Conservation (phyloP, 164 flowering plant species). For the Macadamia integrifolia region DNA sequence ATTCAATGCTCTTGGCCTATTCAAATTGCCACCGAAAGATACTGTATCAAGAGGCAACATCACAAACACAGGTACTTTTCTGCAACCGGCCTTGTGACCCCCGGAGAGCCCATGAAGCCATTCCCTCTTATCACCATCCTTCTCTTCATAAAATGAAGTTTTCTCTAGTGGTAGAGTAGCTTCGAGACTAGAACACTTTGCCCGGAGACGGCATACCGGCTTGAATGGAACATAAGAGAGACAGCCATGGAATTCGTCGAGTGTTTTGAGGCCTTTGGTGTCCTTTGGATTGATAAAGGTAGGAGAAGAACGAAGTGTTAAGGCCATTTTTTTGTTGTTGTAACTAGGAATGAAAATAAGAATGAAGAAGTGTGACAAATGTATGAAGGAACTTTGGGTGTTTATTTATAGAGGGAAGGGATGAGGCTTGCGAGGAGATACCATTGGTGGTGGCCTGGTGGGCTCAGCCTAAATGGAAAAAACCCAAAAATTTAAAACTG, state of each 20-base stretch:
- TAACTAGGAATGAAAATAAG: not conserved
- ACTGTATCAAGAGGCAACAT: slow-evolving; percentile 92
- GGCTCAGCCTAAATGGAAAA: slow-evolving; percentile 33
- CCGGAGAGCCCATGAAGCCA: slow-evolving; percentile 35
- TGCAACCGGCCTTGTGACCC: slow-evolving; percentile 1
- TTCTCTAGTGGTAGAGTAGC: slow-evolving; percentile 15
- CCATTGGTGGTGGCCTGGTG: too few relatives aligned
- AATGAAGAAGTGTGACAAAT: slow-evolving; percentile 13
- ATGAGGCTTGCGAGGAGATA: too few relatives aligned
- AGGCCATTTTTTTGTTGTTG: slow-evolving; percentile 39
- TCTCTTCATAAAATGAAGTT: slow-evolving; percentile 10
- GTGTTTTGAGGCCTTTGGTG: slow-evolving; percentile 36
- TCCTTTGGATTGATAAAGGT: slow-evolving; percentile 51
- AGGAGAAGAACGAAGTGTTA: slow-evolving; percentile 59
- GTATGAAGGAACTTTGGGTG: slow-evolving; percentile 11
- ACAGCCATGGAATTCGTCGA: slow-evolving; percentile 33
- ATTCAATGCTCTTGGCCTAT: slow-evolving; percentile 64
- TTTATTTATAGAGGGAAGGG: slow-evolving; percentile 34
- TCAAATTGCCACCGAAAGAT: slow-evolving; percentile 48
- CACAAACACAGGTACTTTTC: slow-evolving; percentile 69
- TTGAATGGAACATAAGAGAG: slow-evolving; percentile 34
- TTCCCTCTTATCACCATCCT: slow-evolving; percentile 27
- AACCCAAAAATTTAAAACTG: too few relatives aligned
- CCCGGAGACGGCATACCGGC: slow-evolving; percentile 34
- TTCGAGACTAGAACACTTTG: slow-evolving; percentile 24